Evolutionary conservation across 179 eudicot genomes (phyloP).

Genomic region (Gypsophila paniculata): DNA sequence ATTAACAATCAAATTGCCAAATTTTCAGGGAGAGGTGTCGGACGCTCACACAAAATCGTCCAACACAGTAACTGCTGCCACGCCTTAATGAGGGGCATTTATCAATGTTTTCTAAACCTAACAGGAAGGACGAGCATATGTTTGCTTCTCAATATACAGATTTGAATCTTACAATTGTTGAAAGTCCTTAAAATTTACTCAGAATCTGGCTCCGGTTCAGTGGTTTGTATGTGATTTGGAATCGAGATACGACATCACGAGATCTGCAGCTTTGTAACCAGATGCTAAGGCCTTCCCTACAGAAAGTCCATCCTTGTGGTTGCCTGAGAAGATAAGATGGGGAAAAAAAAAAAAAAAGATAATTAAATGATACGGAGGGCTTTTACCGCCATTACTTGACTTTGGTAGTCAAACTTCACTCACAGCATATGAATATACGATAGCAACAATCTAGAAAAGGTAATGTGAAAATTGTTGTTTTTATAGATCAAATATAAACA

Average conservation of each 20-base stretch:
- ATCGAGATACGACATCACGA: constrained; percentile 62
- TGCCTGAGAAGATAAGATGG: constrained; percentile 41
- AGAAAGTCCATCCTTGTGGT: constrained; percentile 89
- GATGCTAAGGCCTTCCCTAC: constrained; percentile 89
- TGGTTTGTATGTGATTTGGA: constrained; percentile 29
- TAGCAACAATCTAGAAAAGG: background rate
- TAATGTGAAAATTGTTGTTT: background rate
- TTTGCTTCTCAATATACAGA: background rate
- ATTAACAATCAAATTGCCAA: too few species aligned
- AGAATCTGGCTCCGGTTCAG: background rate
- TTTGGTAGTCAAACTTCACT: background rate
- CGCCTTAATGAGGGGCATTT: background rate
- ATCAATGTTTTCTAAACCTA: background rate
- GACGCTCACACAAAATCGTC: background rate
- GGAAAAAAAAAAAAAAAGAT: too few species aligned
- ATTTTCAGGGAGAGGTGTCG: background rate
- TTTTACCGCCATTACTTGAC: background rate
- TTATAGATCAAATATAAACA: too few species aligned
- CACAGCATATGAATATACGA: background rate
- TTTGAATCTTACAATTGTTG: background rate
- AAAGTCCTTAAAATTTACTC: background rate
- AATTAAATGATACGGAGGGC: too few species aligned
- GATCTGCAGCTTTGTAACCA: constrained; percentile 86
- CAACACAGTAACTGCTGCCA: background rate
- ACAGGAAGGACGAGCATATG: background rate